phyloP scores from a whole-genome alignment of 257 asterid genomes.

The Solanum paucissectum region DNA sequence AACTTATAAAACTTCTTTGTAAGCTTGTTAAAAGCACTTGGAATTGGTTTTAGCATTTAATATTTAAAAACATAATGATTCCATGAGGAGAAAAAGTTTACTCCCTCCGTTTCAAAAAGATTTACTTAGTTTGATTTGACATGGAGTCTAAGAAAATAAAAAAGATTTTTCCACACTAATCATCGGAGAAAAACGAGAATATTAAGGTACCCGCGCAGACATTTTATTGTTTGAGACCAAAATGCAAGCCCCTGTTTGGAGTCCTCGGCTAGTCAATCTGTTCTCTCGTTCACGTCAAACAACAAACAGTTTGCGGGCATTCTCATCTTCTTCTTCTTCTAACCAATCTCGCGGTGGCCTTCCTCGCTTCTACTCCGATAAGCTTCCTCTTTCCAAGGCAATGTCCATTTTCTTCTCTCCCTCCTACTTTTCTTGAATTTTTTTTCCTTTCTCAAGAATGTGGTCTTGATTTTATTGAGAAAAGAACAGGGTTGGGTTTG shows the following conservation, averaged over 20 bases:
- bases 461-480: not conserved
- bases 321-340: slow-evolving; percentile 39
- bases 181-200: not conserved
- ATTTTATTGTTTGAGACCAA: not conserved
- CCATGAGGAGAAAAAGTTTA: fast-evolving
- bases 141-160: too few species aligned
- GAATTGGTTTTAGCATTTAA: not conserved
- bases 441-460: not conserved
- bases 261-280: slow-evolving; percentile 15
- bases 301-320: slow-evolving; percentile 24
- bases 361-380: slow-evolving; percentile 86
- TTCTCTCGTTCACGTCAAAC: slow-evolving; percentile 9
- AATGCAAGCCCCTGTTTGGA: slow-evolving; percentile 25
- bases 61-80: too few species aligned
- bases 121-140: too few species aligned
- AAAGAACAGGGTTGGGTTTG: not conserved
- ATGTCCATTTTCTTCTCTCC: not conserved
- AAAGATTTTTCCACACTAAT: not conserved
- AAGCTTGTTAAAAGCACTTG: not conserved
- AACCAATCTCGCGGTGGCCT: slow-evolving; percentile 92
- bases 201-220: not conserved
- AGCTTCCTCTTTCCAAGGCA: slow-evolving; percentile 55
- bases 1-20: too few species aligned
- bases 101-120: too few species aligned
- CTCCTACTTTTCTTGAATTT: not conserved